Base-by-base conservation (phyloP, 148 eudicot genomes). In the Cornus suecica region DNA sequence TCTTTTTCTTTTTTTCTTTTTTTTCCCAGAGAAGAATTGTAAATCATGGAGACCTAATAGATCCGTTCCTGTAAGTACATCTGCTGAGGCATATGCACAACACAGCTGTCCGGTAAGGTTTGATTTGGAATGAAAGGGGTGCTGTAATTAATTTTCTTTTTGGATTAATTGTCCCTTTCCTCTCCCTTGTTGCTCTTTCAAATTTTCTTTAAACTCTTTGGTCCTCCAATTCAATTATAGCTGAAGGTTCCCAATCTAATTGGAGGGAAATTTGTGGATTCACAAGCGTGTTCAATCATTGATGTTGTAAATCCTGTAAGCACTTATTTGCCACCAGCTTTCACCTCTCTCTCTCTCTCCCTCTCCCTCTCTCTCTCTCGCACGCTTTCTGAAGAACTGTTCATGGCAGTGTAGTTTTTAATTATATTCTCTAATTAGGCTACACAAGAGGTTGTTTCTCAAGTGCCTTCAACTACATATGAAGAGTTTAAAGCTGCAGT, bases 301-400 rank as follows among this genome's bases (percentile, higher is more conserved):
- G 86, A 90, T 90, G 94, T 90, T 42, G 29, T 90, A 70, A 90
- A 90, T 75, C 94, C 94, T 68, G 91, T 90, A 80, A 83, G 88
- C 71, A 42, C 41, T 67, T 37, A 51, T 14, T 52, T 23, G 66
- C 27, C 10, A 64, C n/a, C 28, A 6, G 1, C 45, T 73, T 62
- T 16, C 16, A 45, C 7, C n/a, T 71, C 70, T 69, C 28, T 73
- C 45, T 8, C 18, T 64, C 60, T 65, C 24, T 32, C 2, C 80
- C 42, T 68, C 10, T 61, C n/a, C 45, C 25, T 25, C 54, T 51
- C 2, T 16, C 22, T n/a, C n/a, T n/a, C n/a, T n/a, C n/a, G n/a
- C n/a, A n/a, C n/a, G n/a, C n/a, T n/a, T 52, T 18, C 29, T 58
- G 63, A 60, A 24, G 37, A 75, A 29, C 48, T 66, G 51, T 56